Evolutionary conservation across 345 rosid species (phyloP).

Genomic region (Citrus maxima): DNA sequence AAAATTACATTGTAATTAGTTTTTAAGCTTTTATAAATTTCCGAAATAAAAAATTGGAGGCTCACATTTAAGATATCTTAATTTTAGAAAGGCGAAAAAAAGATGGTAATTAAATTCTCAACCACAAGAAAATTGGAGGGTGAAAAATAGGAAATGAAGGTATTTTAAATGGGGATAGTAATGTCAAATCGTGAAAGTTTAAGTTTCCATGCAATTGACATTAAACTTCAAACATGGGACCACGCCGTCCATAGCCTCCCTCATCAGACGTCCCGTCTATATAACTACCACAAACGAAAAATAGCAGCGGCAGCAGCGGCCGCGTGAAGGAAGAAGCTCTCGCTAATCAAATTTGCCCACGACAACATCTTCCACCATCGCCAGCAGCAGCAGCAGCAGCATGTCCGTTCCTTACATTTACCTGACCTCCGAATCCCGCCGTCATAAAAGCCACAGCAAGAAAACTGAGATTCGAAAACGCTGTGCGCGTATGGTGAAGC

Average conservation of each 20-base stretch:
- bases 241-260: not conserved
- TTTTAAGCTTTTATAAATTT: too few species aligned
- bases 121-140: not conserved
- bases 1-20: too few species aligned
- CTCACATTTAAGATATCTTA: too few species aligned
- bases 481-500: slow-evolving; percentile 60
- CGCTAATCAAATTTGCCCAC: not conserved
- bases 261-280: not conserved
- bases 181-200: not conserved
- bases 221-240: not conserved
- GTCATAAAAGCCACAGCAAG: slow-evolving; percentile 12
- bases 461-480: slow-evolving; percentile 41
- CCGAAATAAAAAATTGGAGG: too few species aligned
- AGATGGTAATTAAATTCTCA: not conserved
- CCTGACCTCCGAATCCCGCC: slow-evolving; percentile 13
- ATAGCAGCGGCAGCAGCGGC: not conserved
- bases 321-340: too few species aligned
- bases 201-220: slow-evolving; percentile 8
- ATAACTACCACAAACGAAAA: not conserved
- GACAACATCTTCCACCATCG: not conserved
- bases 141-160: not conserved
- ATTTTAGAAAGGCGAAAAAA: not conserved
- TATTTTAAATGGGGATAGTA: not conserved
- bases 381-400: not conserved
- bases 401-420: slow-evolving; percentile 35